A percentile compares a stretch with the other conserved stretches of the same genome.
Evolutionary conservation across 208 protist species (phyloP).

Genomic region (Leptomonas seymouri): DNA sequence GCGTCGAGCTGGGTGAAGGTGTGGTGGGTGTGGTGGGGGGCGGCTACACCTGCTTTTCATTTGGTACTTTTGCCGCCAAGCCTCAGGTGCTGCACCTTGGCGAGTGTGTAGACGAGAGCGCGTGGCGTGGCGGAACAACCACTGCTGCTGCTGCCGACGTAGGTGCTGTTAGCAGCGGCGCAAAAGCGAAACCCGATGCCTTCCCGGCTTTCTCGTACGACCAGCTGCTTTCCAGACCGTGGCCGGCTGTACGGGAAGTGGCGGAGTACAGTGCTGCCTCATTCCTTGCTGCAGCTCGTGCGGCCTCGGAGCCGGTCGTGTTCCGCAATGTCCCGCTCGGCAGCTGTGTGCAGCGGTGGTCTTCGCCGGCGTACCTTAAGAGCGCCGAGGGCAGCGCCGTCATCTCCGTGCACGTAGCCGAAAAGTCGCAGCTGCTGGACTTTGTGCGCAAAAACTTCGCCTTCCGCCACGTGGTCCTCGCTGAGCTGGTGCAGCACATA

Average conservation of each 20-base stretch:
- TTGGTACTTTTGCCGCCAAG: slow-evolving; percentile 77
- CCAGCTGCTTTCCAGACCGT: slow-evolving; percentile 30
- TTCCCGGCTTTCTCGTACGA: slow-evolving; percentile 17
- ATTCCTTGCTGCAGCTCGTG: slow-evolving; percentile 40
- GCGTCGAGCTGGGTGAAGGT: slow-evolving; percentile 51
- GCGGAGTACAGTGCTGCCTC: slow-evolving; percentile 37
- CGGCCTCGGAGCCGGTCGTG: slow-evolving; percentile 54
- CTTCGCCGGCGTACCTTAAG: slow-evolving; percentile 61
- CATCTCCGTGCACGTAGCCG: slow-evolving; percentile 84
- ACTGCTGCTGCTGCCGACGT: not conserved
- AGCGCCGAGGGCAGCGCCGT: slow-evolving; percentile 40
- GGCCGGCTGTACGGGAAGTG: slow-evolving; percentile 43
- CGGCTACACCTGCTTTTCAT: slow-evolving; percentile 92
- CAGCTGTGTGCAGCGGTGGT: slow-evolving; percentile 58
- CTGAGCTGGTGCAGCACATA: slow-evolving; percentile 72
- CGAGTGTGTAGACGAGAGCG: slow-evolving; percentile 20
- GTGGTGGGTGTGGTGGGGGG: slow-evolving; percentile 74
- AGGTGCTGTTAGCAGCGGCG: not conserved
- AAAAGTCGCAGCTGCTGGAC: slow-evolving; percentile 64
- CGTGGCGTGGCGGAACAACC: not conserved
- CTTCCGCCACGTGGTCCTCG: slow-evolving; percentile 78
- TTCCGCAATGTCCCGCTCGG: slow-evolving; percentile 72
- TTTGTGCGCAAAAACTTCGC: slow-evolving; percentile 93
- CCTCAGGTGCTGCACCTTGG: slow-evolving; percentile 62
- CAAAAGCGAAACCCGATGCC: not conserved